phyloP scores from a whole-genome alignment of 2,329 filamentous ascomycete genomes.

The Exophiala viscosa region DNA sequence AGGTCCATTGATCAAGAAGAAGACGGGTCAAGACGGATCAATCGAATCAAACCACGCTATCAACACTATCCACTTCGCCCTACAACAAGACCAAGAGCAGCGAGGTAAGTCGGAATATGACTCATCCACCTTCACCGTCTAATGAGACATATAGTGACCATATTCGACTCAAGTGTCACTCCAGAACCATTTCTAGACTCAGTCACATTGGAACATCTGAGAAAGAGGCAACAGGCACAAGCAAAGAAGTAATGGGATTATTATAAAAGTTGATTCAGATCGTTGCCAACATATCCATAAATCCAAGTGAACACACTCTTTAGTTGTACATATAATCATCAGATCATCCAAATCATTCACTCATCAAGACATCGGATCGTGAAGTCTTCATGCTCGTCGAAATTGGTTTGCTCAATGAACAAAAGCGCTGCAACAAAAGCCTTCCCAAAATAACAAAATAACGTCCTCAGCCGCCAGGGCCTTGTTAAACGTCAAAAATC shows the following conservation, averaged over 20 bases:
- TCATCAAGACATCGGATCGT: conserved; percentile 22
- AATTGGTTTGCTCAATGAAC: too few relatives aligned
- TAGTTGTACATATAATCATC: conserved; percentile 22
- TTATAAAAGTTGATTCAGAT: conserved; percentile 1
- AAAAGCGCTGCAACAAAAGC: not conserved
- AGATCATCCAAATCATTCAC: conserved; percentile 25
- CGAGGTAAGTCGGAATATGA: conserved; percentile 19
- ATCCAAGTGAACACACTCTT: conserved; percentile 2
- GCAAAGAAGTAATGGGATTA: not conserved
- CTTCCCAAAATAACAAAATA: conserved; percentile 9
- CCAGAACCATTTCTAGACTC: conserved; percentile 41
- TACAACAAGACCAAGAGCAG: conserved; percentile 18
- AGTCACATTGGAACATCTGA: conserved; percentile 32
- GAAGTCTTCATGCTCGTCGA: conserved; percentile 8
- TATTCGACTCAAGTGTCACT: conserved; percentile 34
- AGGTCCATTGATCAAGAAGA: conserved; percentile 18
- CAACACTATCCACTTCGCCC: conserved; percentile 18
- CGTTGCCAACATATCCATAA: not conserved
- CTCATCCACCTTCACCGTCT: not conserved
- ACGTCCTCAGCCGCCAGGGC: conserved; percentile 18
- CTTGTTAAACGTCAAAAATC: conserved; percentile 1
- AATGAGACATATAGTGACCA: conserved; percentile 26
- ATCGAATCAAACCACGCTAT: conserved; percentile 8
- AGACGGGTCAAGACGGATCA: conserved; percentile 7
- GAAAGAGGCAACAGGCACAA: conserved; percentile 24